Evolutionary conservation across 1,139 yeast species (phyloP), one percentile per base, ranked within the genome.

Genomic region (Diutina neorugosa): DNA sequence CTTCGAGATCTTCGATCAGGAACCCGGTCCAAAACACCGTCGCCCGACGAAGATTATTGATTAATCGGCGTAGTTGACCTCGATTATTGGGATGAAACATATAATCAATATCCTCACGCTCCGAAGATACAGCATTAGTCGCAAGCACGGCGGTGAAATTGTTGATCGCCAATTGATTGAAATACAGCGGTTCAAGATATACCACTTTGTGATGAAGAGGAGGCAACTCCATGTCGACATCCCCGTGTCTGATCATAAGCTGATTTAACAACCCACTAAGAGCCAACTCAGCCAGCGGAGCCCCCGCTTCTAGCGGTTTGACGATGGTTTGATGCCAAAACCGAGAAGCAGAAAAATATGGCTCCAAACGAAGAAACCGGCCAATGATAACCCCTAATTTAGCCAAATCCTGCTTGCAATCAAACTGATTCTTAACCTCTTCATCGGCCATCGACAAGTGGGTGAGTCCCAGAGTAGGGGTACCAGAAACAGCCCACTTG

Each of bases 21-120:
- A 84, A 84, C 0, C 89, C 89, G 1, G 88, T 81, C 90, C 90
- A 84, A 60, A 81, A 82, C 61, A 84, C 83, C 0, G 90, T 81
- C 1, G 86, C 82, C 55, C 84, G 70, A 62, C 81, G 86, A 49
- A 84, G 63, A 60, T 84, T 84, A 1, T 78, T 74, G 9, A 84
- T 74, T 58, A 84, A 70, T 52, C 83, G 65, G 56, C 84, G 68
- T 51, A 84, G 64, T 57, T 82, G 83, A 42, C 63, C 67, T 49
- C 79, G 69, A 59, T 82, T 83, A 0, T 76, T 64, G 0, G 82
- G 77, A 65, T 83, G 84, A 60, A 84, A 83, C 86, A 84, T 81
- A 63, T 81, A 84, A 63, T 84, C 90, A 42, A 75, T 70, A 58
- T 80, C 91, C 14, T 72, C 75, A 51, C 89, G 65, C 61, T 83